Evolutionary conservation across 1,284 basidiomycete genomes (phyloP).

Genomic region (Cryptococcus jaspeensis): DNA sequence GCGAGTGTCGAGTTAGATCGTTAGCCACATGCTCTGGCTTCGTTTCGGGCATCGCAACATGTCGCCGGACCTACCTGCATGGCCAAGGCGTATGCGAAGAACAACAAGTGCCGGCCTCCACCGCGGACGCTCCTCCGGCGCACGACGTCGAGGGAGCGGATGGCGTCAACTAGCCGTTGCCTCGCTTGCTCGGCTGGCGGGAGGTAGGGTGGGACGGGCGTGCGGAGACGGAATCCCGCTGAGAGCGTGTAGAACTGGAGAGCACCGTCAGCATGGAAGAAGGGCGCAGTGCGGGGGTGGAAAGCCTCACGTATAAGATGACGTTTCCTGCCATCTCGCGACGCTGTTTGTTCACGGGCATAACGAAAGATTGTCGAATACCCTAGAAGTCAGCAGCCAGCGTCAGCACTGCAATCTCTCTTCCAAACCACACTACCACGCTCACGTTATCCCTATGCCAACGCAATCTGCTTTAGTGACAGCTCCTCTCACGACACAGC

Average conservation of each 20-base stretch:
- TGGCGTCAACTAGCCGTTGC: constrained; percentile 73
- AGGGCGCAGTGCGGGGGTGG: neutral
- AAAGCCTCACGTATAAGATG: constrained; percentile 63
- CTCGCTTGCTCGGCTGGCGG: constrained; percentile 85
- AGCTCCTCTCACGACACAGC: no score
- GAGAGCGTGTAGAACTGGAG: constrained; percentile 73
- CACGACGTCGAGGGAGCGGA: constrained; percentile 79
- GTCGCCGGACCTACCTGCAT: constrained; percentile 58
- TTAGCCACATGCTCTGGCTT: no score
- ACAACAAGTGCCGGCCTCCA: constrained; percentile 76
- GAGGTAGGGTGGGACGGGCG: constrained; percentile 89
- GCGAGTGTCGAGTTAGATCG: neutral
- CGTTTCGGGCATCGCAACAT: no score
- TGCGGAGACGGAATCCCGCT: constrained; percentile 81
- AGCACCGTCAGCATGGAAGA: no score
- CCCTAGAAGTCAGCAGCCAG: constrained; percentile 13
- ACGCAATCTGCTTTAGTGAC: constrained; percentile 12
- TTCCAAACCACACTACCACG: neutral
- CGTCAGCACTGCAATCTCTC: no score
- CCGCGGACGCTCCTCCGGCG: constrained; percentile 59
- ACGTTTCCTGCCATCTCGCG: constrained; percentile 88
- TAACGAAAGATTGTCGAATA: constrained; percentile 76
- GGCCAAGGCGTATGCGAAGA: constrained; percentile 88
- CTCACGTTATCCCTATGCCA: constrained; percentile 29
- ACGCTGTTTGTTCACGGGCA: constrained; percentile 80